Evolutionary conservation across 2,329 filamentous ascomycete species (phyloP), one percentile per base, ranked within the genome.

Genomic region (Hymenoscyphus salicellus): DNA sequence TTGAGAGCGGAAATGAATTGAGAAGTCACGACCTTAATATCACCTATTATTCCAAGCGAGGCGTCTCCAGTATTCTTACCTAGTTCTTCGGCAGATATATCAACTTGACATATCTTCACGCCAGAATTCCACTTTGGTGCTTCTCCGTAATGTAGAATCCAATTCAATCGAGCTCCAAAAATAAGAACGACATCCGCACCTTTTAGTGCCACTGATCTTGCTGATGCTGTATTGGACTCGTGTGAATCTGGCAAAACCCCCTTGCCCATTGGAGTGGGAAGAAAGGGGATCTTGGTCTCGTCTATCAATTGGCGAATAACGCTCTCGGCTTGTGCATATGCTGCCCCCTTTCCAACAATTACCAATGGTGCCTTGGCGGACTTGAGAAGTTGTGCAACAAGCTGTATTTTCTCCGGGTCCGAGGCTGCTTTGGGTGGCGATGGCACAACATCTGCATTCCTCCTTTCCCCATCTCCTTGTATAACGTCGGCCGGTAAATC

Each of bases 181-280:
- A 38, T 16, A 5, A 38, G 36, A 17, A 38, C 36, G 11, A 38
- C 36, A 17, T 38, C 36, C 16, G 36, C 36, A 5, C 36, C 36
- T 5, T 38, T 38, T 1, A 38, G 36, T 17, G 36, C 36, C 36
- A 38, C 36, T 55, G 82, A 84, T 62, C 84, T 78, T 3, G 84
- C 83, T 57, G 83, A 81, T 2, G 83, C 82, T 17, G 77, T 78
- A 69, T 86, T 86, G 58, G 79, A 75, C 0, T 79, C 77, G 70
- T 84, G 81, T 0, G 81, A 83, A 68, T 86, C 83, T 10, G 83
- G 77, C 1, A 86, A 69, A 5, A 86, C 78, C 26, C 84, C 84
- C 71, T 86, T 86, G 4, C 83, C 84, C 82, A 86, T 86, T 0
- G 84, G 84, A 0, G 83, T 84, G 0, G 83, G 83, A 6, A 86